These are phyloP conservation scores for Crithidia sp. DNA, from an alignment of 208 protist species.

Conservation along the genomic window DNA sequence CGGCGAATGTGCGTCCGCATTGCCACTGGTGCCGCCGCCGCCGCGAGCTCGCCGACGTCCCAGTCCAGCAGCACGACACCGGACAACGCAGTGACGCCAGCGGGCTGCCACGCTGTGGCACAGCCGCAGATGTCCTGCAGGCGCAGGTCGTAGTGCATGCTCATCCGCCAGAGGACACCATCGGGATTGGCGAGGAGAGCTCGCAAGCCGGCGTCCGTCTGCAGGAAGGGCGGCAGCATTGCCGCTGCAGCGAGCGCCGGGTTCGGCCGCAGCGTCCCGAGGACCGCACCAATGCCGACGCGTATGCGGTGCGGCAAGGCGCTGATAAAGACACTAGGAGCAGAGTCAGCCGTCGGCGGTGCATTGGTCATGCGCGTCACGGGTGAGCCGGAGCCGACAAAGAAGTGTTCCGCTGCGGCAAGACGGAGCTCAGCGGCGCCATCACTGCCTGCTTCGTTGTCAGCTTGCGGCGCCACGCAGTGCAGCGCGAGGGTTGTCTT, in stretches of 20 bases:
- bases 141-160: constrained; percentile 35
- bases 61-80: constrained; percentile 75
- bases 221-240: constrained; percentile 23
- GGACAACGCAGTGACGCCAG: constrained; percentile 36
- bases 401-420: constrained; percentile 61
- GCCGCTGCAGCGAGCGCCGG: constrained; percentile 30
- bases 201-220: constrained; percentile 16
- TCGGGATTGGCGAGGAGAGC: constrained; percentile 59
- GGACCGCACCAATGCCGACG: constrained; percentile 64
- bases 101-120: constrained; percentile 41
- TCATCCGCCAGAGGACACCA: constrained; percentile 61
- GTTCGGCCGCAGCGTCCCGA: constrained; percentile 74
- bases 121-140: constrained; percentile 42
- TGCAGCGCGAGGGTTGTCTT: constrained; percentile 87
- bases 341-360: background rate
- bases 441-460: background rate
- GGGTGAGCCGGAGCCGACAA: constrained; percentile 37
- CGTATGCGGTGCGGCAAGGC: constrained; percentile 44
- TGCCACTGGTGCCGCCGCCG: background rate
- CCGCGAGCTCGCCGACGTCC: constrained; percentile 30
- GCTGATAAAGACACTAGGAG: constrained; percentile 15
- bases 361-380: constrained; percentile 27
- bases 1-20: constrained; percentile 7
- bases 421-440: constrained; percentile 33
- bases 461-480: constrained; percentile 35